These are phyloP conservation scores for Saitozyma sp. DNA, from an alignment of 768 basidiomycete genomes.

Conservation along the genomic window DNA sequence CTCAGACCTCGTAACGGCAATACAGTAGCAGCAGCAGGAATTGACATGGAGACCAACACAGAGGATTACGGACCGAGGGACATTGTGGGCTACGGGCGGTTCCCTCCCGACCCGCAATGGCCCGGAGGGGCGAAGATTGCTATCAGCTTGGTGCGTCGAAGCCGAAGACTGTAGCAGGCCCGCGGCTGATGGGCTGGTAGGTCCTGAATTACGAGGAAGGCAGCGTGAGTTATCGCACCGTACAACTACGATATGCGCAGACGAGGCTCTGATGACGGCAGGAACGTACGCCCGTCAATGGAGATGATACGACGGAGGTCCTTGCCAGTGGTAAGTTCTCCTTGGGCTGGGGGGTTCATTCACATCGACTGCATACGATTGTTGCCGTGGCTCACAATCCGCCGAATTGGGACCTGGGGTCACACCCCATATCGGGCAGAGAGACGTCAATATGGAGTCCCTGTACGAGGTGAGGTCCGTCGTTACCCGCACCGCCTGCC, in stretches of 20 bases:
- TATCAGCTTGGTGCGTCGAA: conserved; percentile 26
- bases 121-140: conserved; percentile 42
- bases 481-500: background rate
- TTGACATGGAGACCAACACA: too few species aligned
- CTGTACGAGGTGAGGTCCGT: conserved; percentile 30
- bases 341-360: too few species aligned
- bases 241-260: too few species aligned
- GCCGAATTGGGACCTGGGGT: conserved; percentile 35
- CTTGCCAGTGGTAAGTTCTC: conserved; percentile 12
- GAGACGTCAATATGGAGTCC: conserved; percentile 40
- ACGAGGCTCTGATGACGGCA: conserved; percentile 26
- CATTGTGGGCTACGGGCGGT: conserved; percentile 28
- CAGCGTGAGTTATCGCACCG: too few species aligned
- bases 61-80: conserved; percentile 30
- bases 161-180: too few species aligned
- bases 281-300: conserved; percentile 32
- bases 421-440: conserved; percentile 8
- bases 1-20: too few species aligned
- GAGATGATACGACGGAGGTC: conserved; percentile 29
- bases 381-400: too few species aligned
- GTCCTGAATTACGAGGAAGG: too few species aligned
- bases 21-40: too few species aligned
- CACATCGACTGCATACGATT: too few species aligned
- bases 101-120: conserved; percentile 36
- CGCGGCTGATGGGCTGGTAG: background rate